Evolutionary conservation across 768 basidiomycete genomes (phyloP), one percentile per base, ranked within the genome.

Genomic region (Gymnopilus dilepis): DNA sequence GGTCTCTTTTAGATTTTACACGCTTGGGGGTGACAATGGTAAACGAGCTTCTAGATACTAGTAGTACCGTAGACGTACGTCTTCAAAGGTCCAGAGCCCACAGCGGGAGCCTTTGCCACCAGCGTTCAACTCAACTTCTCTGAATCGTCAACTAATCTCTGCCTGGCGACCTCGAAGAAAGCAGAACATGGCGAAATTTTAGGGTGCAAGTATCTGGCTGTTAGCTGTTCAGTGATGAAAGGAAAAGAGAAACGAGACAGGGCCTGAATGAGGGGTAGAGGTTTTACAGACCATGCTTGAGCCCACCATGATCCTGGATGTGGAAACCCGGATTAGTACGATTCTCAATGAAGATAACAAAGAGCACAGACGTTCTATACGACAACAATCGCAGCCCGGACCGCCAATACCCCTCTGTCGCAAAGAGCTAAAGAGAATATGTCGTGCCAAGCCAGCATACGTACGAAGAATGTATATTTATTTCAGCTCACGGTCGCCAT

Each of bases 381-480:
- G 26, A 73, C 58, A 15, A 72, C 69, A 26, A 80, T 69, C 63
- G 74, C 72, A 2, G 69, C 68, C 72, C 75, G 75, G 5, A 77
- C 65, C 1, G 68, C 72, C 19, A 77, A 67, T 1, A 72, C 73
- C 3, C 69, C 48, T 64, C 56, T 68, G 74, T 4, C 78, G 77
- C 17, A 80, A 72, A 3, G 73, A 73, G 48, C 80, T 78, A 52
- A 77, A 75, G 52, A 89, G 82, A 70, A 88, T 72, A 81, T 66
- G n/a, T 3, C 43, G 7, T 37, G 4, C 13, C 21, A 2, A 21
- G 21, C 7, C 1, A 31, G 9, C 6, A n/a, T n/a, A n/a, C n/a
- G n/a, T n/a, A n/a, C n/a, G 28, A 7, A 34, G 8, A 43, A 24
- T 0, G 17, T 6, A 43, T 6, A 21, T 24, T 1, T 4, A 50